A percentile compares a stretch with the other conserved stretches of the same genome.
Evolutionary conservation across 1,139 yeast species (phyloP).

Genomic region (Arxiozyma slooffiae): DNA sequence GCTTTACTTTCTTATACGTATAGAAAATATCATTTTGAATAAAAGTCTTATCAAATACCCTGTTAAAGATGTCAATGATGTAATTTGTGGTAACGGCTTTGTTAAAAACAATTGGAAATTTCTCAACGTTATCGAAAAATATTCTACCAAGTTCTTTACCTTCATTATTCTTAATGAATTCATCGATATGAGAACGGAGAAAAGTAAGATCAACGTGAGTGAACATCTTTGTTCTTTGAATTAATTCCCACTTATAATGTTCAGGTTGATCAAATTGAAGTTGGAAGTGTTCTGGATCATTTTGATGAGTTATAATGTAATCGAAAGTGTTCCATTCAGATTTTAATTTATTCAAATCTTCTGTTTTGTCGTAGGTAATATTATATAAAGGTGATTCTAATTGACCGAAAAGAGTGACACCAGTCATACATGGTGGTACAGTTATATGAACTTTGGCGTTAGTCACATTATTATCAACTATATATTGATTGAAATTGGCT

Average conservation of each 20-base stretch:
- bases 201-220: constrained; percentile 8
- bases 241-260: constrained; percentile 8
- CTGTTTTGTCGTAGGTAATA: constrained; percentile 69
- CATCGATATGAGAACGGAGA: constrained; percentile 8
- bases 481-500: constrained; percentile 39
- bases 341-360: constrained; percentile 35
- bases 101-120: constrained; percentile 11
- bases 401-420: constrained; percentile 68
- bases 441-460: constrained; percentile 55
- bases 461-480: constrained; percentile 26
- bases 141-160: constrained; percentile 1
- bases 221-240: constrained; percentile 9
- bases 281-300: not conserved
- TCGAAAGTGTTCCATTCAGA: constrained; percentile 48
- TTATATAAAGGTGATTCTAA: constrained; percentile 28
- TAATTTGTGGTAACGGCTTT: constrained; percentile 7
- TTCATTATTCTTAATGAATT: constrained; percentile 1
- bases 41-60: constrained; percentile 18
- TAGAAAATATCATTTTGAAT: constrained; percentile 23
- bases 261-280: not conserved
- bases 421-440: constrained; percentile 79
- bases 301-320: constrained; percentile 46
- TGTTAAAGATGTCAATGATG: constrained; percentile 3
- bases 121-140: constrained; percentile 12
- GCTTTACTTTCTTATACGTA: constrained; percentile 28